A percentile compares a stretch with the other conserved stretches of the same genome.
These are phyloP conservation scores for Cryptomeria japonica DNA, from an alignment of 75 land plant genomes.

Conservation along the genomic window DNA sequence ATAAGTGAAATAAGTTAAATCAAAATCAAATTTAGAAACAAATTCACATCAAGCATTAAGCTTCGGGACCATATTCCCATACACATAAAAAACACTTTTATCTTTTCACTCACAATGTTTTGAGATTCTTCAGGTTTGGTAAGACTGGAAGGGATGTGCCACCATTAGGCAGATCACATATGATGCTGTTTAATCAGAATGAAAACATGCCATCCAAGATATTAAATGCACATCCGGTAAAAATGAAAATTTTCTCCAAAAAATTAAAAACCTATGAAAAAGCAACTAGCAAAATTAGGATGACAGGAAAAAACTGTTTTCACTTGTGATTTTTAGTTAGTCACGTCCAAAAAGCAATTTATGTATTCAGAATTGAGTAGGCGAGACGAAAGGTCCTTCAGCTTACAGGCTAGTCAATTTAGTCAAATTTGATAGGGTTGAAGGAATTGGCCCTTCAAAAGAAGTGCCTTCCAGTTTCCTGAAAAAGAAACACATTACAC, in stretches of 20 bases:
- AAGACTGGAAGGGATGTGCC: slow-evolving; percentile 2
- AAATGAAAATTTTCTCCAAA: neutral
- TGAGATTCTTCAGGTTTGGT: neutral
- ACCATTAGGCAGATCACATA: neutral
- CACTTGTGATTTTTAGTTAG: neutral
- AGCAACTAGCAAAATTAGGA: neutral
- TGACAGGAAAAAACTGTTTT: neutral
- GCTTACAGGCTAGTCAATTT: slow-evolving; percentile 42
- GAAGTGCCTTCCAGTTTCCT: slow-evolving; percentile 52
- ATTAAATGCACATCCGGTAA: neutral
- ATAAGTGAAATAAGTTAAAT: neutral
- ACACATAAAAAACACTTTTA: neutral
- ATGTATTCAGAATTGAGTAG: neutral
- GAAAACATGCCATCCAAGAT: neutral
- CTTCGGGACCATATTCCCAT: neutral
- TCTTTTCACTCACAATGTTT: neutral
- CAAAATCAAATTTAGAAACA: neutral
- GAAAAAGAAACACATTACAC: slow-evolving; percentile 4
- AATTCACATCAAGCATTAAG: neutral
- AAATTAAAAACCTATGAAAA: neutral
- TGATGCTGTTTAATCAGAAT: neutral
- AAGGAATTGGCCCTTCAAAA: slow-evolving; percentile 56
- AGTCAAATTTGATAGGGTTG: slow-evolving; percentile 37
- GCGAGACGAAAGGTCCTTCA: neutral
- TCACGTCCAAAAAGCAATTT: neutral